Percentiles rank a stretch among this genome's conserved stretches.
Evolutionary conservation across 106 monocot genomes (phyloP).

Genomic region (Triglochin maritima): DNA sequence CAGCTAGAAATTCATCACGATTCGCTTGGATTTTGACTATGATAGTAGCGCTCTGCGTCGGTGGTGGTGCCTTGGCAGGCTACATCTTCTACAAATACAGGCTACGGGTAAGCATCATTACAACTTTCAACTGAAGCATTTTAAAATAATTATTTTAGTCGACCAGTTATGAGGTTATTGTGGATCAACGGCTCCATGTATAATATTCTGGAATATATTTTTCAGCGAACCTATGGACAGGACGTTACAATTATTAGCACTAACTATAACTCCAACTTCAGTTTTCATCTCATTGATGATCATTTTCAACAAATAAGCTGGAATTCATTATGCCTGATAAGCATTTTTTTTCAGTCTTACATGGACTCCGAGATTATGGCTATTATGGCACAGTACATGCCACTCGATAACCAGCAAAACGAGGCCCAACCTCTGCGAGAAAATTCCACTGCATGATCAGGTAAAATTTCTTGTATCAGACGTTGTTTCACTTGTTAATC

Average conservation of each 20-base stretch:
- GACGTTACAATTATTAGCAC: background rate
- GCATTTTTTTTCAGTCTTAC: constrained; percentile 35
- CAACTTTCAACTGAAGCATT: background rate
- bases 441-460: constrained; percentile 15
- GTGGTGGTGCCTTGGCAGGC: constrained; percentile 44
- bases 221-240: too few species aligned
- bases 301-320: too few species aligned
- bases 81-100: constrained; percentile 96
- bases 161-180: too few species aligned
- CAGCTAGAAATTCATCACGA: constrained; percentile 48
- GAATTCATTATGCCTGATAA: too few species aligned
- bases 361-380: constrained; percentile 87
- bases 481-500: too few species aligned
- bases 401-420: constrained; percentile 47
- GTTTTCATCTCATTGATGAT: too few species aligned
- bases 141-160: too few species aligned
- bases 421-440: constrained; percentile 37
- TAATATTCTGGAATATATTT: too few species aligned
- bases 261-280: background rate
- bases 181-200: too few species aligned
- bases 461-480: background rate
- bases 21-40: constrained; percentile 50
- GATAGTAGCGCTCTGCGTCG: constrained; percentile 42
- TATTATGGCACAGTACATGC: constrained; percentile 88
- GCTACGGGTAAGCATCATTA: constrained; percentile 47